Evolutionary conservation across 1,284 basidiomycete species (phyloP), one percentile per base, ranked within the genome.

Genomic region (Heliocybe sulcata): DNA sequence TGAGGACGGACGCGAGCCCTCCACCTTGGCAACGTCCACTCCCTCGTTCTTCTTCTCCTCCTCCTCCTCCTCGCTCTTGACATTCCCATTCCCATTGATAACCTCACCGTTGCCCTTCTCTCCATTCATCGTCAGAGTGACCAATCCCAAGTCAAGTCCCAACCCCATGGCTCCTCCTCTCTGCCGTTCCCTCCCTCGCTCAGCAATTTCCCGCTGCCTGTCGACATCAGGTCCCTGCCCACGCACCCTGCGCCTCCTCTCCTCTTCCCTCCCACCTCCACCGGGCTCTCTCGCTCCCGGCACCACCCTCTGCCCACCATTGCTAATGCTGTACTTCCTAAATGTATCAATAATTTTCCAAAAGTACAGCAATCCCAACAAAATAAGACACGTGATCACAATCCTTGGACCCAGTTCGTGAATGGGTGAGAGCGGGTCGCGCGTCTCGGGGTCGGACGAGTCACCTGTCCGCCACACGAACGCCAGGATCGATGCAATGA

Each of bases 391-490:
- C 0, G 85, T 82, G 52, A 90, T 72, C 0, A 72, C 71, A 23
- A 86, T 71, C 14, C 87, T 77, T 2, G 83, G 75, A 6, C 72
- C 80, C 12, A 87, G 67, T 1, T 74, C 76, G 29, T 69, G 67
- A 0, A 19, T 48, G 1, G 61, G 58, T 3, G 64, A 59, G 0
- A 74, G 70, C 8, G 61, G 64, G 23, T 59, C 52, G 12, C 65
- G 69, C 25, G 69, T 64, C 1, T 63, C 55, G 3, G 78, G 74
- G 58, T 87, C 79, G 2, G 63, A 52, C 1, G 68, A 66, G 0
- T 81, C 75, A 14, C 83, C 87, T 0, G 81, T 81, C 45, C 85
- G 80, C 87, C 87, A 90, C 42, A 88, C 80, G 60, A 80, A 90
- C 2, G 81, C 76, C 19, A 89, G 71, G 59, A 90, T 85, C n/a